Base-by-base conservation (phyloP, 1,284 basidiomycete species). In the Paramarasmius palmivorus region DNA sequence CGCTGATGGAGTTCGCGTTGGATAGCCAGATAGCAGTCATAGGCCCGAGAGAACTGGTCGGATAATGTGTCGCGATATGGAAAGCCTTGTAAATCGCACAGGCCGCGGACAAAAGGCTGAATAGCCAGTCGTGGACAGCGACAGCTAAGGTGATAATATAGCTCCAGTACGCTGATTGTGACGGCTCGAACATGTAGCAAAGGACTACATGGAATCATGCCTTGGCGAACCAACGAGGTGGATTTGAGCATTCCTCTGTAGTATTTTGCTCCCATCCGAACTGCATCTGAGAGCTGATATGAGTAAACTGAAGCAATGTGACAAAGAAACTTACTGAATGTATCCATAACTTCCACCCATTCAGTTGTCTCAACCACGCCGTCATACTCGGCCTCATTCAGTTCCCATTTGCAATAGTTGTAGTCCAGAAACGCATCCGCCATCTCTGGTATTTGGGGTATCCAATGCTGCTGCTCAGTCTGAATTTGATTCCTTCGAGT, bases 1-100 rank as follows among this genome's bases (percentile, higher is more conserved):
- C 29, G 53, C 4, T 50, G 10, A 3, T 61, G 49, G 3, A 69
- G 56, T 0, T 19, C 36, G 0, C 52, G 54, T 0, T 52, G 49
- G 6, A 73, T 57, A 2, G 52, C 50, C 0, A 71, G 55, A 46
- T 72, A 73, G 0, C 68, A 19, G 39, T 73, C 68, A 49, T 65
- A 71, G 0, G 65, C 56, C 15, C 63, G 59, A 0, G 66, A 59
- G 22, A 71, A 64, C 25, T 68, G 63, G 5, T 55, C 48, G 22
- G 47, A 55, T 1, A 61, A 57, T 12, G 57, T 53, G 1, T 52
- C 48, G 6, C 40, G 39, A 41, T 47, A 64, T 7, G 44, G 52
- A 3, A 52, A 54, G 36, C 35, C 17, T 29, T 26, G 2, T 26
- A 41, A n/a, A 29, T 39, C 55, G 35, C 50, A 55, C 1, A 50